Evolutionary conservation across 805 yeast species (phyloP).

Genomic region (Wilhelminamyces savonicus): DNA sequence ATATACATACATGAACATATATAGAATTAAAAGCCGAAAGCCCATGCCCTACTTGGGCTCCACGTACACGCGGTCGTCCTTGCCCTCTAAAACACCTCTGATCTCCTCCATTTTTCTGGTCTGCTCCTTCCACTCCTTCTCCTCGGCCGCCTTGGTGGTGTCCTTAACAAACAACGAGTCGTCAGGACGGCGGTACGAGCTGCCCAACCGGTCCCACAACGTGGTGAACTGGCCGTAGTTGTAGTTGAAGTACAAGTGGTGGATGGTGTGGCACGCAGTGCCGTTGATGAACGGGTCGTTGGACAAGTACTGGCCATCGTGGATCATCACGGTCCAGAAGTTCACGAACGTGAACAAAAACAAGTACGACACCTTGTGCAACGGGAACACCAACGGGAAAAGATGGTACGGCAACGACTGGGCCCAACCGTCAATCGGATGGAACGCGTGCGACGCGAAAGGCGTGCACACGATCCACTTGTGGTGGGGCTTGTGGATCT

Average conservation of each 20-base stretch:
- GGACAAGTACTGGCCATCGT: slow-evolving; percentile 93
- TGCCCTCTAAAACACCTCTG: slow-evolving; percentile 76
- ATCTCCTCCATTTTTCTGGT: slow-evolving; percentile 69
- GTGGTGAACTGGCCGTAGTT: slow-evolving; percentile 98
- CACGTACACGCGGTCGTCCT: slow-evolving; percentile 66
- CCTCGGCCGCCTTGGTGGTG: slow-evolving; percentile 45
- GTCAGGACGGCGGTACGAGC: slow-evolving; percentile 90
- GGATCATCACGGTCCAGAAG: slow-evolving; percentile 98
- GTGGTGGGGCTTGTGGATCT: slow-evolving; percentile 94
- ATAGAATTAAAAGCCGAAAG: too few species aligned
- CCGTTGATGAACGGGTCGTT: slow-evolving; percentile 94
- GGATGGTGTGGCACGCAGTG: slow-evolving; percentile 97
- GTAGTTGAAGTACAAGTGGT: slow-evolving; percentile 94
- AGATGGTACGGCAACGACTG: slow-evolving; percentile 93
- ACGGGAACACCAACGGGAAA: slow-evolving; percentile 87
- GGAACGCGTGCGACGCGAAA: slow-evolving; percentile 97
- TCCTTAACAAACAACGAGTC: slow-evolving; percentile 62
- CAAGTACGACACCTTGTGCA: slow-evolving; percentile 81
- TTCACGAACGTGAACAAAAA: slow-evolving; percentile 83
- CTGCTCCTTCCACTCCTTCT: slow-evolving; percentile 66
- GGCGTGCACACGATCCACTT: slow-evolving; percentile 99
- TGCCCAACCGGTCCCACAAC: slow-evolving; percentile 95
- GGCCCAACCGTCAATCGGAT: slow-evolving; percentile 92
- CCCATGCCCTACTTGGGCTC: too few species aligned
- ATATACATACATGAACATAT: too few species aligned